Percentiles rank a stretch among this genome's conserved stretches.
phyloP scores from a whole-genome alignment of 2,329 filamentous ascomycete genomes.

The Scorias spongiosa region DNA sequence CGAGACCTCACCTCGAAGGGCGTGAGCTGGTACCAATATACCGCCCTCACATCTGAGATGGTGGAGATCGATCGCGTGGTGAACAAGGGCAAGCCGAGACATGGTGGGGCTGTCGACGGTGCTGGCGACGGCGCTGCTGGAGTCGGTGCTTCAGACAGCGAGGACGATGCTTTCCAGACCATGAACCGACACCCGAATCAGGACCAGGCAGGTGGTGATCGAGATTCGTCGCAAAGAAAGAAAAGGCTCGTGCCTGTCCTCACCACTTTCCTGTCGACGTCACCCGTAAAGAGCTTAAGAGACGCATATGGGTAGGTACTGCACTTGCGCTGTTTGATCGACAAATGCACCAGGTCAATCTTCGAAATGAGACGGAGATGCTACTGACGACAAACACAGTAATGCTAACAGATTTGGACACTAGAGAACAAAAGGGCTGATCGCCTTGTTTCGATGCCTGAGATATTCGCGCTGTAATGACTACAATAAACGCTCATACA shows the following conservation, averaged over 20 bases:
- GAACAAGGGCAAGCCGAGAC: conserved; percentile 1
- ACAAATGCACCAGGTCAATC: too few species aligned
- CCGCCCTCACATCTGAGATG: conserved; percentile 11
- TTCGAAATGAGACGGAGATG: too few species aligned
- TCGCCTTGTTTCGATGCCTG: too few species aligned
- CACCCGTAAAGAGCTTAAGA: conserved; percentile 41
- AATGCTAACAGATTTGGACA: too few species aligned
- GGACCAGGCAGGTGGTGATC: conserved; percentile 28
- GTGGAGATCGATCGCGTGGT: conserved; percentile 10
- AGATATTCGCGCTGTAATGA: too few species aligned
- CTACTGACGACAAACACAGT: too few species aligned
- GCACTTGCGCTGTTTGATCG: background rate
- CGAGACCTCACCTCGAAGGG: conserved; percentile 25
- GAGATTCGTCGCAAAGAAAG: conserved; percentile 23
- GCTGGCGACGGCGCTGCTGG: conserved; percentile 12
- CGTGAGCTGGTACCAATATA: conserved; percentile 30
- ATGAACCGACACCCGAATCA: conserved; percentile 25
- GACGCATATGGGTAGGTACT: conserved; percentile 26
- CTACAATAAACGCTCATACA: too few species aligned
- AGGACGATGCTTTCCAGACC: conserved; percentile 36
- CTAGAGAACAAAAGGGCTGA: too few species aligned
- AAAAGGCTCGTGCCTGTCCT: conserved; percentile 38
- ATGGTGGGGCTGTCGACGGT: conserved; percentile 3
- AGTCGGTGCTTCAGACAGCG: conserved; percentile 9
- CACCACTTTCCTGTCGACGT: conserved; percentile 43